These are phyloP conservation scores for Candida pseudofarinosa DNA, from an alignment of 805 yeast genomes.

Conservation along the genomic window DNA sequence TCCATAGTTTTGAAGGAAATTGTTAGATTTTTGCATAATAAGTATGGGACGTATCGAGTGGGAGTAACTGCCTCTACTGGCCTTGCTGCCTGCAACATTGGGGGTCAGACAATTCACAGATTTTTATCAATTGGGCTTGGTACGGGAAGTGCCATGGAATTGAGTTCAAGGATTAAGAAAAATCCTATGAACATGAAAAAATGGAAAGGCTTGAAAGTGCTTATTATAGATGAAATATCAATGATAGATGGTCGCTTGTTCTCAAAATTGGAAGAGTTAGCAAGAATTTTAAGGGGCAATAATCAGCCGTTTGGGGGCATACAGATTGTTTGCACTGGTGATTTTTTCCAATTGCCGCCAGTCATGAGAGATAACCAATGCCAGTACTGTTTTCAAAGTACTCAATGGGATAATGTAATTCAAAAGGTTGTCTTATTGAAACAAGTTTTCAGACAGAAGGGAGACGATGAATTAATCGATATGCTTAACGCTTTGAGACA, in stretches of 20 bases:
- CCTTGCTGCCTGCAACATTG: conserved; percentile 89
- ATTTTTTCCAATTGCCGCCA: conserved; percentile 94
- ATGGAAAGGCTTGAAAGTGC: conserved; percentile 68
- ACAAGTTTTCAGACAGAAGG: conserved; percentile 82
- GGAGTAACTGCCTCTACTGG: conserved; percentile 97
- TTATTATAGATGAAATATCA: conserved; percentile 89
- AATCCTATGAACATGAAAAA: conserved; percentile 41
- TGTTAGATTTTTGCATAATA: conserved; percentile 46
- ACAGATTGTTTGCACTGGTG: conserved; percentile 88
- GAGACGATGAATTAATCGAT: conserved; percentile 70
- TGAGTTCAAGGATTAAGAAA: conserved; percentile 47
- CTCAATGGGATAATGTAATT: conserved; percentile 63
- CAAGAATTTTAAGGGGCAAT: conserved; percentile 50
- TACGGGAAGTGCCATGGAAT: conserved; percentile 39
- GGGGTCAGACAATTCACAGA: conserved; percentile 83
- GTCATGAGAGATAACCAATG: conserved; percentile 45
- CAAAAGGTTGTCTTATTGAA: conserved; percentile 65
- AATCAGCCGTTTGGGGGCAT: conserved; percentile 87
- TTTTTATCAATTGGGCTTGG: conserved; percentile 88
- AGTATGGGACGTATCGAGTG: conserved; percentile 46
- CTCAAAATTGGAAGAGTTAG: conserved; percentile 70
- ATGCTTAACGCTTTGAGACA: conserved; percentile 78
- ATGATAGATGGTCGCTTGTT: conserved; percentile 84
- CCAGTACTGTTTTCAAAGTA: conserved; percentile 70
- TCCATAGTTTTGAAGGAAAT: conserved; percentile 64